Evolutionary conservation across 1,139 yeast genomes (phyloP).

Genomic region (Yamadazyma kanchanaburiensis): DNA sequence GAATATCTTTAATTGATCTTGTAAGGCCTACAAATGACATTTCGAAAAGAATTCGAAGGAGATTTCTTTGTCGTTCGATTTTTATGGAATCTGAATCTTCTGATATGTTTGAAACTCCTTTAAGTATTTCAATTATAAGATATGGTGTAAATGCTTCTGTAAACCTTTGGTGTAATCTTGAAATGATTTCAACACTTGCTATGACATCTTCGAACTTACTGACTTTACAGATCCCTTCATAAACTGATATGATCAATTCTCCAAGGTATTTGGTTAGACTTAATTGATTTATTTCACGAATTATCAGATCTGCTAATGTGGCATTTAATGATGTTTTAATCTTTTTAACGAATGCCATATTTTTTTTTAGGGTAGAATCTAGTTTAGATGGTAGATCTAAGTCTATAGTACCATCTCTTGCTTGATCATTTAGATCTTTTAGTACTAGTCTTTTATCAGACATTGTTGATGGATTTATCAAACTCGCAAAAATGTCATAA

Average conservation of each 20-base stretch:
- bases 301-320: constrained; percentile 33
- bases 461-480: neutral
- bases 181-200: constrained; percentile 65
- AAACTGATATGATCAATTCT: constrained; percentile 62
- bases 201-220: constrained; percentile 56
- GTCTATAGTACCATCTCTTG: constrained; percentile 46
- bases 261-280: constrained; percentile 75
- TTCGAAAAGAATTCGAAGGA: constrained; percentile 59
- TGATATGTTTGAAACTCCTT: constrained; percentile 26
- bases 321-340: constrained; percentile 53
- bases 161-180: constrained; percentile 79
- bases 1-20: constrained; percentile 34
- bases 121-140: constrained; percentile 47
- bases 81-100: constrained; percentile 46
- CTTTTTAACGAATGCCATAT: constrained; percentile 77
- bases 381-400: constrained; percentile 34
- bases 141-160: constrained; percentile 48
- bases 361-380: constrained; percentile 80
- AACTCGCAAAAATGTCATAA: no score
- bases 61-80: constrained; percentile 34
- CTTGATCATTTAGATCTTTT: constrained; percentile 38
- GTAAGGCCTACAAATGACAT: constrained; percentile 62
- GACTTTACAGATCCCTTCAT: constrained; percentile 60
- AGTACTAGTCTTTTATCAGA: constrained; percentile 18
- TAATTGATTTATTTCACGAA: constrained; percentile 60